Percentiles rank a stretch among this genome's conserved stretches.
Evolutionary conservation across 208 protist genomes (phyloP).

Genomic region (Trypanosoma platydactyli): DNA sequence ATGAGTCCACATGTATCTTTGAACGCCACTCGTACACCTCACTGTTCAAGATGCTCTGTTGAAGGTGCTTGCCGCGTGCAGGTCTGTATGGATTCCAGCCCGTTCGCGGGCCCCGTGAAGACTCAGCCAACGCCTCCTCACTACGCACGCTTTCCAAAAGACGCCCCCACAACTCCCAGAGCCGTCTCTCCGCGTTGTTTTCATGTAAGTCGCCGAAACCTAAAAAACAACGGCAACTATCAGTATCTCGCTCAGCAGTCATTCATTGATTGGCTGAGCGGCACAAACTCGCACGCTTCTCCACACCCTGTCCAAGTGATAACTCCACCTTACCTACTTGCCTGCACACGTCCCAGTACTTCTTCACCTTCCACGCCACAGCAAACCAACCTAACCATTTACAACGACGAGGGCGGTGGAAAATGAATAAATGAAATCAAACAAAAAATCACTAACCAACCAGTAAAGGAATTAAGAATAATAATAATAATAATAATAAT

Average conservation of each 20-base stretch:
- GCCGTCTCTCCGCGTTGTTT: conserved; percentile 39
- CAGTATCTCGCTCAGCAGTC: conserved; percentile 13
- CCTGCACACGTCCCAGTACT: background rate
- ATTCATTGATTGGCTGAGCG: conserved; percentile 25
- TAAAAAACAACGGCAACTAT: conserved; percentile 14
- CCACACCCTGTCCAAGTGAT: too few relatives aligned
- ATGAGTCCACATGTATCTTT: conserved; percentile 40
- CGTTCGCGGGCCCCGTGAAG: conserved; percentile 38
- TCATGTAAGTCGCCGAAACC: conserved; percentile 55
- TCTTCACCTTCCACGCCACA: background rate
- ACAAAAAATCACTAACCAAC: background rate
- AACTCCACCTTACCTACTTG: too few relatives aligned
- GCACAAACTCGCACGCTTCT: too few relatives aligned
- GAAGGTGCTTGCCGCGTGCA: conserved; percentile 42
- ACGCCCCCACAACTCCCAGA: conserved; percentile 40
- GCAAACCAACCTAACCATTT: background rate
- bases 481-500: too few relatives aligned
- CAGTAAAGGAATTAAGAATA: background rate
- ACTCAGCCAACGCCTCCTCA: conserved; percentile 35
- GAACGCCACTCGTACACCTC: conserved; percentile 65
- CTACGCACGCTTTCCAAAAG: conserved; percentile 53
- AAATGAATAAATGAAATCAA: background rate
- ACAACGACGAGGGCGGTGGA: background rate
- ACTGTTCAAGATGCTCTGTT: conserved; percentile 66
- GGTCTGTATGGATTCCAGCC: conserved; percentile 85